Evolutionary conservation across 257 asterid species (phyloP).

Genomic region (Nicotiana sylvestris): DNA sequence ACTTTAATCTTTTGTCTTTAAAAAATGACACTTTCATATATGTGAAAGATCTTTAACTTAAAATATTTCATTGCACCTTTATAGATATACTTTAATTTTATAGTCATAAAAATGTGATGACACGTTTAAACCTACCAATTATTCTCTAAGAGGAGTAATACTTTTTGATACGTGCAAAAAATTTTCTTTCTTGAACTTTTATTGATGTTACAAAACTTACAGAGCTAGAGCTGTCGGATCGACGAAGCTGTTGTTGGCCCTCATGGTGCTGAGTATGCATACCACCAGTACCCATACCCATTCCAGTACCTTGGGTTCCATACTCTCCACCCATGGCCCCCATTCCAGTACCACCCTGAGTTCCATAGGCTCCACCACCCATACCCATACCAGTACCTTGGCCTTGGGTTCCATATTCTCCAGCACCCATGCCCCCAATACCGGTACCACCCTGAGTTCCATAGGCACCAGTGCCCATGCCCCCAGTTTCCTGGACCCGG

Average conservation of each 20-base stretch:
- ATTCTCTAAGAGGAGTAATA: too few relatives aligned
- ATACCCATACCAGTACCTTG: neutral
- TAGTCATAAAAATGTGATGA: too few relatives aligned
- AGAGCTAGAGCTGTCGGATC: constrained; percentile 47
- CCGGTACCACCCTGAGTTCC: neutral
- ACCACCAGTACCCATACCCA: constrained; percentile 14
- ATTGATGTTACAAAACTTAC: constrained; percentile 18
- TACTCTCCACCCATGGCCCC: neutral
- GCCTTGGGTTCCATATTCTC: neutral
- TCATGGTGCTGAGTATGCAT: constrained; percentile 15
- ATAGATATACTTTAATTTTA: too few relatives aligned
- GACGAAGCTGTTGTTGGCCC: constrained; percentile 25
- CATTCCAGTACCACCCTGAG: neutral
- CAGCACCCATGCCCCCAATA: neutral
- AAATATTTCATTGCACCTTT: too few relatives aligned
- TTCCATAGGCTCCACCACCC: neutral
- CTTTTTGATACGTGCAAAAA: too few relatives aligned
- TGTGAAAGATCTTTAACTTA: too few relatives aligned
- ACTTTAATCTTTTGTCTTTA: neutral
- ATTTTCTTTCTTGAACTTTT: too few relatives aligned
- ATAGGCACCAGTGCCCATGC: constrained; percentile 32
- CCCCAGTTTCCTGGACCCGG: constrained; percentile 24
- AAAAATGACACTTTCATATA: too few relatives aligned
- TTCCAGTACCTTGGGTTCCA: neutral
- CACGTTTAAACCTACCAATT: too few relatives aligned